phyloP scores from a whole-genome alignment of 192 early-diverging fungal genomes.

The Jimgerdemannia lactiflua region DNA sequence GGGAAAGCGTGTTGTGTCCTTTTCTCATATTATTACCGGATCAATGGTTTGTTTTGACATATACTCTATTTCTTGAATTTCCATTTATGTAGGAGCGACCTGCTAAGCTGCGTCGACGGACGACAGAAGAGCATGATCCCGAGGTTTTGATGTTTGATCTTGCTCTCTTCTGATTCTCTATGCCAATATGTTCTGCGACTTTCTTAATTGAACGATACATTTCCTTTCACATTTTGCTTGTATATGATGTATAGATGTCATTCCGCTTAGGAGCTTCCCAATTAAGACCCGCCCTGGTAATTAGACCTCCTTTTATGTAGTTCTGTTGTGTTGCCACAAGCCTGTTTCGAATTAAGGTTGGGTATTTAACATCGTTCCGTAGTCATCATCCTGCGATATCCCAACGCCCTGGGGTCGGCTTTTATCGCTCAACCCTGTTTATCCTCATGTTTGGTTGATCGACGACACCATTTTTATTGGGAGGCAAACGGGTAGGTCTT shows the following conservation, averaged over 20 bases:
- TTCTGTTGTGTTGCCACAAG: too few species aligned
- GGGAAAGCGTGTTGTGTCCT: too few species aligned
- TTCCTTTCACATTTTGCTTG: too few species aligned
- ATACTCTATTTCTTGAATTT: not conserved
- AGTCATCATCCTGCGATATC: too few species aligned
- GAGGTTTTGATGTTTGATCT: not conserved
- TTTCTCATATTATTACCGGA: not conserved
- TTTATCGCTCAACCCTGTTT: not conserved
- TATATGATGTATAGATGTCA: too few species aligned
- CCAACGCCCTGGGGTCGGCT: not conserved
- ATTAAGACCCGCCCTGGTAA: too few species aligned
- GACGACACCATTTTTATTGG: not conserved
- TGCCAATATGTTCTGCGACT: not conserved
- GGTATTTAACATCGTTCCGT: too few species aligned
- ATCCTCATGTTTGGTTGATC: not conserved
- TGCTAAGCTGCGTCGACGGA: not conserved
- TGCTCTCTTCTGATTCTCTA: not conserved
- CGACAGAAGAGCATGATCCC: not conserved
- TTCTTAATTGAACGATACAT: not conserved
- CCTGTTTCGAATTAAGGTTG: too few species aligned
- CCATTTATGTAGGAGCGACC: not conserved
- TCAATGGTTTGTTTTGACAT: not conserved
- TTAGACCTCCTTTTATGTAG: too few species aligned
- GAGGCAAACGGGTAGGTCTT: not conserved
- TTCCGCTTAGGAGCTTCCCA: too few species aligned